Base-by-base conservation (phyloP, 2,329 filamentous ascomycete species). In the Fusarium lateritium region DNA sequence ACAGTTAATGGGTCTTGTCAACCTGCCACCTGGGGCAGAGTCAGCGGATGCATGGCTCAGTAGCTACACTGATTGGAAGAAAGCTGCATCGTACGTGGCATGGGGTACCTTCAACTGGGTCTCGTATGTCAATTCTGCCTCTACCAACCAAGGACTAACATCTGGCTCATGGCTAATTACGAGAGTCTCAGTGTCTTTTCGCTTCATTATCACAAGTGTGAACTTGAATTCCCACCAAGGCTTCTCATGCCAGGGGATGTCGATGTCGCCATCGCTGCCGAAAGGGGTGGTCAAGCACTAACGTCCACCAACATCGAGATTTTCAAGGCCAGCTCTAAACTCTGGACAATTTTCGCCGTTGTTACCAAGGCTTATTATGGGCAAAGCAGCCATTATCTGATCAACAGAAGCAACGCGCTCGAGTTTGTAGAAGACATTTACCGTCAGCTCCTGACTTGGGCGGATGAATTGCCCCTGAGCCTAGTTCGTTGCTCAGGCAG, bases 151-250 rank as follows among this genome's bases (percentile, higher is more conserved):
- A n/a, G n/a, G 3, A 44, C 53, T 19, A 34, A 50, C 21, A 50
- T 19, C 5, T 56, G 53, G 53, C 36, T 56, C 24, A 58, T 11
- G 21, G 24, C 34, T 17, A 7, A 9, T 19, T 77, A 26, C 76
- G 74, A 3, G 56, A 76, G 2, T 80, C 77, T 53, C n/a, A n/a
- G 40, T n/a, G 47, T 40, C 3, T n/a, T n/a, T n/a, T n/a, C n/a
- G n/a, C 40, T 59, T 17, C 56, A 59, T 5, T 59, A 46, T 3
- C 56, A 59, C n/a, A 15, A 53, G 24, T 31, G 56, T 39, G 22
- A 40, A 6, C 38, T 59, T 7, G 56, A 59, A 11, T 14, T 45
- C 17, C 46, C 56, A 3, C 56, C 47, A 6, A 26, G 34, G 5
- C 56, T 59, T 5, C 53, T 44, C 5, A 33, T 56, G 34, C 53